phyloP scores from a whole-genome alignment of 1,139 yeast genomes.

The Lipomyces yarrowii region DNA sequence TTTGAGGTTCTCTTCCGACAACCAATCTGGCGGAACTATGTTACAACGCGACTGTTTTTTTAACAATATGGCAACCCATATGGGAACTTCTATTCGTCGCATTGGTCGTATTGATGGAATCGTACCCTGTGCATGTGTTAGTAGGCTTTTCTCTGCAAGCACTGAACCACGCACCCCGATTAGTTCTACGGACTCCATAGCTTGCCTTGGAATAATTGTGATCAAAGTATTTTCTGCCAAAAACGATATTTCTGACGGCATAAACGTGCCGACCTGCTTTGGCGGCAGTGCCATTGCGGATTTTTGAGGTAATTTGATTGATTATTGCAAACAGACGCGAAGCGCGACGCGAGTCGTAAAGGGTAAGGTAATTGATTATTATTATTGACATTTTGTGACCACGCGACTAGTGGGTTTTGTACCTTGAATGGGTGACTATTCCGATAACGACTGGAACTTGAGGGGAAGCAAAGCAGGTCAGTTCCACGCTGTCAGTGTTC shows the following conservation, averaged over 20 bases:
- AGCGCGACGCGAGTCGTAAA: no score
- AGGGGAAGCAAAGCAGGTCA: no score
- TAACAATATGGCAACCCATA: slow-evolving; percentile 85
- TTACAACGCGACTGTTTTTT: slow-evolving; percentile 86
- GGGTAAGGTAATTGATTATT: no score
- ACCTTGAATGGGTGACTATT: no score
- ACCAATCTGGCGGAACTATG: slow-evolving; percentile 87
- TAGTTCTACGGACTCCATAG: slow-evolving; percentile 62
- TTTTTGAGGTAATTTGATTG: background rate
- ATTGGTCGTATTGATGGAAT: slow-evolving; percentile 65
- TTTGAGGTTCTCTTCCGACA: slow-evolving; percentile 59
- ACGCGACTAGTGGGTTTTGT: no score
- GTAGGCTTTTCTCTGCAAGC: background rate
- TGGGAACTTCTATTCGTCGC: slow-evolving; percentile 70
- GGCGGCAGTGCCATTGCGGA: slow-evolving; percentile 64
- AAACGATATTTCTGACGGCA: slow-evolving; percentile 80
- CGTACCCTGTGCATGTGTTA: slow-evolving; percentile 43
- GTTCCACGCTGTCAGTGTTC: no score
- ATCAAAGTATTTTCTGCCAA: slow-evolving; percentile 79
- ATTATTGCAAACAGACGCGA: background rate
- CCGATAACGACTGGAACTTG: no score
- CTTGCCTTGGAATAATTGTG: slow-evolving; percentile 73
- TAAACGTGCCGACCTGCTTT: slow-evolving; percentile 57
- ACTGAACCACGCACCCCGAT: slow-evolving; percentile 54
- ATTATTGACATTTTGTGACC: no score